These are phyloP conservation scores for Cicer arietinum DNA, from an alignment of 306 rosid species.

Conservation along the genomic window DNA sequence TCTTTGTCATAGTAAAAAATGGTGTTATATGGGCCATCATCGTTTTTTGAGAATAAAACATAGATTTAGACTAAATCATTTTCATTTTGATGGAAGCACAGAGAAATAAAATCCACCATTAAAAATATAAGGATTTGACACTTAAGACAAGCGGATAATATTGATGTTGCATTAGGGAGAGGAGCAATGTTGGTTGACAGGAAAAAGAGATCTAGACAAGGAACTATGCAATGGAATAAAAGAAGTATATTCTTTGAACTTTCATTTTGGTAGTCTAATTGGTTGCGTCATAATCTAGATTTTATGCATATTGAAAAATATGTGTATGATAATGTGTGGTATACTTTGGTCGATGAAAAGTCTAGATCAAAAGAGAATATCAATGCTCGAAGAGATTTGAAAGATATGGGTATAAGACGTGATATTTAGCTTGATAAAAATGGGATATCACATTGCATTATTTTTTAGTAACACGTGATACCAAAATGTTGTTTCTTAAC, in stretches of 20 bases:
- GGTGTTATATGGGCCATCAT: too few relatives aligned
- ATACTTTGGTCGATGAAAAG: not conserved
- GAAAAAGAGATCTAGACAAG: too few relatives aligned
- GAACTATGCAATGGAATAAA: too few relatives aligned
- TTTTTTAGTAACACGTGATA: constrained; percentile 2
- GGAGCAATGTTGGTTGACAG: not conserved
- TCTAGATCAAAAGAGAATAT: not conserved
- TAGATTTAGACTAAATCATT: not conserved
- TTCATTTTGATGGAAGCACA: not conserved
- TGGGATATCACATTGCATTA: not conserved
- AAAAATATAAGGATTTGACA: not conserved
- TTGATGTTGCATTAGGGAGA: too few relatives aligned
- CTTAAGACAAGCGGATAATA: not conserved
- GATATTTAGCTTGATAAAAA: not conserved
- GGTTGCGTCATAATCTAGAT: not conserved
- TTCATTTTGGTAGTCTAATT: not conserved
- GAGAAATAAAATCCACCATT: not conserved
- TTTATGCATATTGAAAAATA: not conserved
- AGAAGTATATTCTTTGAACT: too few relatives aligned
- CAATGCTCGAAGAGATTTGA: not conserved
- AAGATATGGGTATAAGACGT: not conserved
- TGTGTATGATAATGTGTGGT: not conserved
- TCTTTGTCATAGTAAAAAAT: too few relatives aligned
- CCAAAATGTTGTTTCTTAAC: not conserved
- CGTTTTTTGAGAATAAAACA: not conserved